phyloP scores from a whole-genome alignment of 257 asterid genomes.

The Nyctanthes arbortristis region DNA sequence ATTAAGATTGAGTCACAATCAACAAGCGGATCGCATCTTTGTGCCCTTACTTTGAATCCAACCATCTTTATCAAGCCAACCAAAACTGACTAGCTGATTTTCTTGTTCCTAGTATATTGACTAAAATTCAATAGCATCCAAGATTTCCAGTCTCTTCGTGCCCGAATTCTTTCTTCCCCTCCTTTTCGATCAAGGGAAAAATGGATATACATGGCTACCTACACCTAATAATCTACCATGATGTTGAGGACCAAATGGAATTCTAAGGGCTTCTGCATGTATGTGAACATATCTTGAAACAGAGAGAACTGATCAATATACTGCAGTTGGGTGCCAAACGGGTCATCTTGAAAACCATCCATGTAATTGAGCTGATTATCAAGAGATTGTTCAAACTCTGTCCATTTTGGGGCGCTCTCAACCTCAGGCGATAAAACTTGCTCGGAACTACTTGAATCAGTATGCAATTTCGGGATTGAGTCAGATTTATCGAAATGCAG shows the following conservation, averaged over 20 bases:
- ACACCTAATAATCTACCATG: constrained; percentile 10
- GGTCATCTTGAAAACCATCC: constrained; percentile 31
- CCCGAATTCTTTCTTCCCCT: not conserved
- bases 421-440: constrained; percentile 54
- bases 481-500: constrained; percentile 40
- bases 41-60: constrained; percentile 17
- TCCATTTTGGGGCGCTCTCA: constrained; percentile 51
- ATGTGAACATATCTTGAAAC: constrained; percentile 33
- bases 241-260: not conserved
- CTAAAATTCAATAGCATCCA: constrained; percentile 21
- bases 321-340: constrained; percentile 33
- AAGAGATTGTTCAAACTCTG: constrained; percentile 26
- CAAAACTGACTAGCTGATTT: constrained; percentile 30
- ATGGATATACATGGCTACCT: constrained; percentile 1
- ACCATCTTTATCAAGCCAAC: constrained; percentile 21
- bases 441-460: constrained; percentile 56
- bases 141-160: not conserved
- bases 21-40: not conserved
- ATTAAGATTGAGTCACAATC: not conserved
- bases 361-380: constrained; percentile 28
- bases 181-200: not conserved
- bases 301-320: constrained; percentile 25
- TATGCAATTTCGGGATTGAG: constrained; percentile 41
- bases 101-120: constrained; percentile 21
- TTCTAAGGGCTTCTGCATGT: constrained; percentile 30